phyloP scores from a whole-genome alignment of 495 filamentous ascomycete species.

The Penicillium ochrochloron region DNA sequence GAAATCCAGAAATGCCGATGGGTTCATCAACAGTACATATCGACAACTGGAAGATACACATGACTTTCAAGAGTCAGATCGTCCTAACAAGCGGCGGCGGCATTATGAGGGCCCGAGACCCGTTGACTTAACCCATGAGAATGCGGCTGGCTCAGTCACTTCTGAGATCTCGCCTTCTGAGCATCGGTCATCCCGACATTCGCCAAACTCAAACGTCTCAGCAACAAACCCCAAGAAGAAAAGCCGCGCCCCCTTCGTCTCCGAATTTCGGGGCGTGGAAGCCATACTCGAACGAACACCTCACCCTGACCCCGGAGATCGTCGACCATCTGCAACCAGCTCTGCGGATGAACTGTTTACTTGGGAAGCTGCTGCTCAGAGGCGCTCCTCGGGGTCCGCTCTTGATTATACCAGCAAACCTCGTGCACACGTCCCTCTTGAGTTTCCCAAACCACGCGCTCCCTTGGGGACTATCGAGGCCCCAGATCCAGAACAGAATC shows the following conservation, averaged over 20 bases:
- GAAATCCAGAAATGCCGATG: constrained; percentile 14
- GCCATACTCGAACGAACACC: constrained; percentile 11
- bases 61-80: constrained; percentile 26
- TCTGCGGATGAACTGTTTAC: constrained; percentile 35
- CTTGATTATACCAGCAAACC: neutral
- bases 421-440: neutral
- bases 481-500: neutral
- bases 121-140: constrained; percentile 22
- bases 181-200: constrained; percentile 19
- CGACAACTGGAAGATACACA: constrained; percentile 17
- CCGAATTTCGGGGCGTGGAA: constrained; percentile 35
- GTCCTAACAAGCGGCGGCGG: constrained; percentile 41
- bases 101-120: constrained; percentile 21
- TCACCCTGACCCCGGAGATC: constrained; percentile 10
- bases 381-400: constrained; percentile 24
- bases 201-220: constrained; percentile 28
- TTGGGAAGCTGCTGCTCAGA: constrained; percentile 30
- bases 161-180: constrained; percentile 13
- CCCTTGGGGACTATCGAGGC: constrained; percentile 27
- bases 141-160: constrained; percentile 10
- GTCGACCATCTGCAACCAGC: constrained; percentile 13
- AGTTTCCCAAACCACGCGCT: neutral
- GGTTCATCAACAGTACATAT: neutral
- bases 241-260: neutral
- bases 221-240: constrained; percentile 24